Percentiles rank a stretch among this genome's conserved stretches.
phyloP scores from a whole-genome alignment of 139 green algal genomes.

The Nannochloris sp. region DNA sequence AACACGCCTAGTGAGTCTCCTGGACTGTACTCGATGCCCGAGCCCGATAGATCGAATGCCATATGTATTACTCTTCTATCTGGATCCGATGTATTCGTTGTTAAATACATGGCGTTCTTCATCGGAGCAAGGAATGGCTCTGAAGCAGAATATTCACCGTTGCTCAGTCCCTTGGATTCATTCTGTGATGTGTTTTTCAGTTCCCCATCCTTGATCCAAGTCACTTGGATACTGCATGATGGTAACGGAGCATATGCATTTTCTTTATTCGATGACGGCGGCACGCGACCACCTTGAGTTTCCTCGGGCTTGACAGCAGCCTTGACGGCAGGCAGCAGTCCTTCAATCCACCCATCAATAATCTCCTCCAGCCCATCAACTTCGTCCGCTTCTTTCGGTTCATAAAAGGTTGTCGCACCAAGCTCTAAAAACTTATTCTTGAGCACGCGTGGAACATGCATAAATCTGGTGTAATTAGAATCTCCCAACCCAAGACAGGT shows the following conservation, averaged over 20 bases:
- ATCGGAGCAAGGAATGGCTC: conserved; percentile 55
- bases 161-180: not conserved
- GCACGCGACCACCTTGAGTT: conserved; percentile 3
- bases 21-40: conserved; percentile 57
- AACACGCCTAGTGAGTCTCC: conserved; percentile 83
- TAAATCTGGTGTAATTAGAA: conserved; percentile 96
- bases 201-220: conserved; percentile 8
- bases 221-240: conserved; percentile 32
- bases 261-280: not conserved
- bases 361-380: conserved; percentile 78
- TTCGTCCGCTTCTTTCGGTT: conserved; percentile 76
- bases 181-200: not conserved
- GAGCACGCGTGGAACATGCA: conserved; percentile 66
- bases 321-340: conserved; percentile 28
- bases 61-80: conserved; percentile 79
- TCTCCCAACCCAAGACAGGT: conserved; percentile 87
- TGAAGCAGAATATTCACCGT: not conserved
- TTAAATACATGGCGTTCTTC: conserved; percentile 25
- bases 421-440: conserved; percentile 58
- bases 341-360: conserved; percentile 73
- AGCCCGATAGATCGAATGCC: conserved; percentile 62
- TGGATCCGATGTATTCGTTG: conserved; percentile 15
- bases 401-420: conserved; percentile 69
- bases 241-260: conserved; percentile 48
- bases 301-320: conserved; percentile 27